These are phyloP conservation scores for Pleomassaria siparia DNA, from an alignment of 2,329 filamentous ascomycete genomes.

Conservation along the genomic window DNA sequence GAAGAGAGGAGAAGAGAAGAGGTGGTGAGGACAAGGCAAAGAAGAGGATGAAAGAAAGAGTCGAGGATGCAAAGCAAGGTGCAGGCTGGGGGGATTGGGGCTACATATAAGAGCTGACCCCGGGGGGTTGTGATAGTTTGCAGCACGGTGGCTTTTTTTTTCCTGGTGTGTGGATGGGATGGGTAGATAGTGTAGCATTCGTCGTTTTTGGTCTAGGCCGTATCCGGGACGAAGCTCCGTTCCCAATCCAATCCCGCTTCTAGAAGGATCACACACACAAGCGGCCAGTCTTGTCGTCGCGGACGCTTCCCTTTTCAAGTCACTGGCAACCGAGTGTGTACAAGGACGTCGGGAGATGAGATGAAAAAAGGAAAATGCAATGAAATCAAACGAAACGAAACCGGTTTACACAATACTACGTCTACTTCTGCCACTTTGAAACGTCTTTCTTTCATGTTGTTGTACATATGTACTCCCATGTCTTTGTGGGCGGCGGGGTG, in stretches of 20 bases:
- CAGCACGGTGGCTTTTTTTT: conserved; percentile 36
- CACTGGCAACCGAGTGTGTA: too few species aligned
- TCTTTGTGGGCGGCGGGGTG: too few species aligned
- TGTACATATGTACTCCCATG: too few species aligned
- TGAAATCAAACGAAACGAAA: too few species aligned
- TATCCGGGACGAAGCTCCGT: conserved; percentile 30
- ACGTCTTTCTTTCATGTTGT: too few species aligned
- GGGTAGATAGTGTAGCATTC: conserved; percentile 40
- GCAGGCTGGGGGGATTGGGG: conserved; percentile 18
- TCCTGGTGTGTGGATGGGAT: too few species aligned
- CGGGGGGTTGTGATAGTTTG: conserved; percentile 33
- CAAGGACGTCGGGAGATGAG: too few species aligned
- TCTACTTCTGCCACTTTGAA: too few species aligned
- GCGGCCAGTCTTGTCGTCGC: background rate
- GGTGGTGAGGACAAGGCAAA: conserved; percentile 22
- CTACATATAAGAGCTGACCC: conserved; percentile 36
- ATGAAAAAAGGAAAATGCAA: too few species aligned
- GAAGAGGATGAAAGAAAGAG: conserved; percentile 21
- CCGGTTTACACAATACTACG: too few species aligned
- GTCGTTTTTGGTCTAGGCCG: conserved; percentile 24
- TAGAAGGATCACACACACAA: conserved; percentile 29
- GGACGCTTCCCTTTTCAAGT: conserved; percentile 9
- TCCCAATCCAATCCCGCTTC: conserved; percentile 28
- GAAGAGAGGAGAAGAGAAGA: conserved; percentile 22
- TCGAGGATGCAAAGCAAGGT: conserved; percentile 22